Percentiles rank a stretch among this genome's conserved stretches.
These are phyloP conservation scores for Diaporthe humulicola DNA, from an alignment of 2,329 filamentous ascomycete species.

Conservation along the genomic window DNA sequence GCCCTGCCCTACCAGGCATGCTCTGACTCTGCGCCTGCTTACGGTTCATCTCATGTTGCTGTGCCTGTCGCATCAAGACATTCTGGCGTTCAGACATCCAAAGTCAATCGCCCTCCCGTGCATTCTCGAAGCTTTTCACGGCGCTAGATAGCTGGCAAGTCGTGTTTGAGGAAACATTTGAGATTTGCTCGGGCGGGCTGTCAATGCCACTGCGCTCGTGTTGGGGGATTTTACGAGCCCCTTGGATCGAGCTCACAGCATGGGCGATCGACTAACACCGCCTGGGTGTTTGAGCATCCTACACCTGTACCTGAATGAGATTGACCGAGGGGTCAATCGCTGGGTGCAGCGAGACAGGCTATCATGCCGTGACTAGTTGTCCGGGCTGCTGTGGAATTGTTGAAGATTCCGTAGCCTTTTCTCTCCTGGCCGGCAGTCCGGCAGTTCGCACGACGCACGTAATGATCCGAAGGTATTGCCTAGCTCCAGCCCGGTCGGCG, in stretches of 20 bases:
- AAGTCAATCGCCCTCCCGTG: neutral
- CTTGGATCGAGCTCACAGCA: neutral
- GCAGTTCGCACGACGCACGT: neutral
- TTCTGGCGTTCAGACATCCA: neutral
- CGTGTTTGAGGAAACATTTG: constrained; percentile 1
- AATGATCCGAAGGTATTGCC: neutral
- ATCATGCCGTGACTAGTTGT: neutral
- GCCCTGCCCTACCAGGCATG: constrained; percentile 21
- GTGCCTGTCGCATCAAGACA: constrained; percentile 5
- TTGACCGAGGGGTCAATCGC: constrained; percentile 6
- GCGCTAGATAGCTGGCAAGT: neutral
- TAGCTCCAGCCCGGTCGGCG: constrained; percentile 26
- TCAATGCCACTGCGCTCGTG: constrained; percentile 3
- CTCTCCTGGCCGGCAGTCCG: neutral
- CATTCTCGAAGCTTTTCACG: constrained; percentile 21
- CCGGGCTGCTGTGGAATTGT: constrained; percentile 15
- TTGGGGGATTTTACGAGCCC: neutral
- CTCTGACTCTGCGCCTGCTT: neutral
- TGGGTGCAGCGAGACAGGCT: neutral
- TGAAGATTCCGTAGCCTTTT: neutral
- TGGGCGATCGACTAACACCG: constrained; percentile 16
- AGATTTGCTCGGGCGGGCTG: constrained; percentile 13
- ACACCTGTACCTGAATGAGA: constrained; percentile 14
- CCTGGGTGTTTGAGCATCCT: constrained; percentile 14
- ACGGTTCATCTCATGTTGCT: constrained; percentile 26